Evolutionary conservation across 345 rosid genomes (phyloP), one percentile per base, ranked within the genome.

Genomic region (Mangifera indica): DNA sequence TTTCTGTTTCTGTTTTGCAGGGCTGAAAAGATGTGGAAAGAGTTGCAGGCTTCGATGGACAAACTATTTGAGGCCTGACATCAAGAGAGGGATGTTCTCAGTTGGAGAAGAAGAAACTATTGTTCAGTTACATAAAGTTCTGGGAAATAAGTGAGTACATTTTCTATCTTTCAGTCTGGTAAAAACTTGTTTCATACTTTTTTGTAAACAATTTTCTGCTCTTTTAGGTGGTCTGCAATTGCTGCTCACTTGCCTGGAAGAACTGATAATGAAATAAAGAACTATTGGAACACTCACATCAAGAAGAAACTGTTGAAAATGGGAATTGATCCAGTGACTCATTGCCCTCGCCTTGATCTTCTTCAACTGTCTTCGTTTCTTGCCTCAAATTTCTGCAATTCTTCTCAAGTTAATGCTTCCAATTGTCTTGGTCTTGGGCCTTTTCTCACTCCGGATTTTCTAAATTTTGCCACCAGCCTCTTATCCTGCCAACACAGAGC

Each of bases 311-410:
- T 93, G 2, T 24, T 89, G 2, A 81, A 86, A 69, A 87, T 89
- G 95, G 97, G 98, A 49, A 91, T 93, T 15, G 98, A 93, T 65
- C 98, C 98, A 8, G 84, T 84, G 0, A 93, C 98, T 45, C 98
- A 93, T 52, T 74, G 66, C 49, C 96, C 97, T 24, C 88, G 90
- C 13, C 79, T 93, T 8, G 93, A 88, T 82, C 89, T 86, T 60
- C 87, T 86, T 1, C 79, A 84, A 60, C 74, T 86, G 70, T 76
- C 83, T 34, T 84, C 87, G 6, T 58, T 81, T 62, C 76, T 86
- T 21, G 56, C 34, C 78, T 83, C 85, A 18, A 73, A 81, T 52
- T 64, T 81, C n/a, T 65, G 61, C 79, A 74, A 71, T 66, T 65
- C 78, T 45, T 29, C 84, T 2, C 79, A 82, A 7, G 65, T 81